Percentiles rank a stretch among this genome's conserved stretches.
Conservation (phyloP, 2,329 filamentous ascomycete genomes). For the Aspergillus udagawae region DNA sequence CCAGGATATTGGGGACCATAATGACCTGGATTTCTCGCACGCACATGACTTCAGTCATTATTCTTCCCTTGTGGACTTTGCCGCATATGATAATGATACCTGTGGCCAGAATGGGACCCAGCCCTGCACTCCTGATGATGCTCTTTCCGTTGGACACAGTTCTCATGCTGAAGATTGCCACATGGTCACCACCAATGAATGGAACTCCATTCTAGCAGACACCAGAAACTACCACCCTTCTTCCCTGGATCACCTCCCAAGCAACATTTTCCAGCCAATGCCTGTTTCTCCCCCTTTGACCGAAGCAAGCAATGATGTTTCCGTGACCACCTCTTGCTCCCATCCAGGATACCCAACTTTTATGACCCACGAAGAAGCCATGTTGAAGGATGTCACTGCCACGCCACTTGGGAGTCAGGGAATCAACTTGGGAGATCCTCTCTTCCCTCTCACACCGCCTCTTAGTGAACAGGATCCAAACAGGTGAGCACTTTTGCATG, state of each 20-base stretch:
- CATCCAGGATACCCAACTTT: slow-evolving; percentile 37
- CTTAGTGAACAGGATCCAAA: slow-evolving; percentile 39
- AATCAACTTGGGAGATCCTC: slow-evolving; percentile 36
- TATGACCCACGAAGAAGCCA: slow-evolving; percentile 34
- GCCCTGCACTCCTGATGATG: slow-evolving; percentile 34
- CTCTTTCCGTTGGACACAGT: slow-evolving; percentile 34
- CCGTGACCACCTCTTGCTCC: slow-evolving; percentile 38
- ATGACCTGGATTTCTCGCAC: slow-evolving; percentile 34
- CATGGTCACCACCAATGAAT: slow-evolving; percentile 28
- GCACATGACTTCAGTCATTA: slow-evolving; percentile 37
- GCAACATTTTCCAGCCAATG: slow-evolving; percentile 34
- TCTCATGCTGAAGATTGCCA: slow-evolving; percentile 37
- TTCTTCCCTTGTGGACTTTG: slow-evolving; percentile 37
- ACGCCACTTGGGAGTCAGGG: slow-evolving; percentile 32
- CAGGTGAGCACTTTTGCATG: slow-evolving; percentile 29
- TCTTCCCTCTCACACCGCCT: slow-evolving; percentile 37
- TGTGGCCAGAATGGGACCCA: slow-evolving; percentile 28
- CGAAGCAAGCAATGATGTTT: slow-evolving; percentile 39
- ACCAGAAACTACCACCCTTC: slow-evolving; percentile 31
- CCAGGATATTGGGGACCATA: slow-evolving; percentile 34
- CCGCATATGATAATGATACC: slow-evolving; percentile 39
- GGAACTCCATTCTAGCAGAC: slow-evolving; percentile 36
- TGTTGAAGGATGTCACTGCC: slow-evolving; percentile 34
- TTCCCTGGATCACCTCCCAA: slow-evolving; percentile 32
- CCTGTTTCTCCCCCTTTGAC: slow-evolving; percentile 42